Conservation (phyloP, 108 stramenopile species). For the Skeletonema tropicum region DNA sequence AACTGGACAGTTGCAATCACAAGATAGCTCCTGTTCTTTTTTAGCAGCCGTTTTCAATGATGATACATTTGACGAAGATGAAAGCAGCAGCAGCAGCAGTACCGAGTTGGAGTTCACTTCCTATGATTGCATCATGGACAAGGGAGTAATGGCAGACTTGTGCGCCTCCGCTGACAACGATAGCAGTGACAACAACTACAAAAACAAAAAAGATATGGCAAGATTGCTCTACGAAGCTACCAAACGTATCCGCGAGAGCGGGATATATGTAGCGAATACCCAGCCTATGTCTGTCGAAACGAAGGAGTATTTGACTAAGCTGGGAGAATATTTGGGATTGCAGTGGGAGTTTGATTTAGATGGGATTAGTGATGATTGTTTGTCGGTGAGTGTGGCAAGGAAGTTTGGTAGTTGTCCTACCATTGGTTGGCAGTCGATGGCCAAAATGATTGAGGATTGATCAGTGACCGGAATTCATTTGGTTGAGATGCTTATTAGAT, state of each 20-base stretch:
- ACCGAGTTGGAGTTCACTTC: conserved; percentile 3
- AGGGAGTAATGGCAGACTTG: conserved; percentile 10
- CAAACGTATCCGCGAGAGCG: conserved; percentile 14
- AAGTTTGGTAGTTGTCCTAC: conserved; percentile 19
- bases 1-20: neutral
- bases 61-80: neutral
- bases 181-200: neutral
- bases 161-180: neutral
- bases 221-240: conserved; percentile 16
- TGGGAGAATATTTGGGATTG: conserved; percentile 22
- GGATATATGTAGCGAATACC: conserved; percentile 22
- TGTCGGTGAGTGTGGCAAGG: conserved; percentile 18
- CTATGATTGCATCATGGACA: conserved; percentile 26
- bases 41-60: conserved; percentile 14
- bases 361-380: conserved; percentile 20
- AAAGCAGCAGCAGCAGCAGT: neutral
- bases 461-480: neutral
- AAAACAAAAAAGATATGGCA: conserved; percentile 13
- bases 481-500: no score
- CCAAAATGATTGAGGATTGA: conserved; percentile 8
- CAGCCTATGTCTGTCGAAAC: neutral
- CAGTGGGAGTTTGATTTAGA: conserved; percentile 33
- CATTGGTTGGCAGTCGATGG: conserved; percentile 20
- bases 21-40: conserved; percentile 22
- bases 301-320: conserved; percentile 5